Percentiles rank a stretch among this genome's conserved stretches.
These are phyloP conservation scores for Kalmanozyma brasiliensis DNA, from an alignment of 1,284 basidiomycete genomes.

Conservation along the genomic window DNA sequence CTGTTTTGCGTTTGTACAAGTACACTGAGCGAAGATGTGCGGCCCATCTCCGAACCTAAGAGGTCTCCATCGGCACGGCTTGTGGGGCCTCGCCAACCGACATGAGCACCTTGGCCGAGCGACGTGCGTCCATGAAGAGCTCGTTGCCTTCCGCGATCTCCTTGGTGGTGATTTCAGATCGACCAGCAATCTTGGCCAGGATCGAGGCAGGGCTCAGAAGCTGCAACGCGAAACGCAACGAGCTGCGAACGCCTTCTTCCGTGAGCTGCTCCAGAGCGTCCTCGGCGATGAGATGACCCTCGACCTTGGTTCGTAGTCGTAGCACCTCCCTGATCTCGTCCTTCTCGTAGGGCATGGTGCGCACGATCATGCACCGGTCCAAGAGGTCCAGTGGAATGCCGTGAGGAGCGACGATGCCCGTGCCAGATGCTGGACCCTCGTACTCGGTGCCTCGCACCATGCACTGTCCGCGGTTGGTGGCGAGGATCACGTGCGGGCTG, in stretches of 20 bases:
- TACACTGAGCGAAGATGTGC: slow-evolving; percentile 8
- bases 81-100: slow-evolving; percentile 17
- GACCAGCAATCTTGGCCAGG: slow-evolving; percentile 79
- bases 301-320: slow-evolving; percentile 84
- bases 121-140: slow-evolving; percentile 91
- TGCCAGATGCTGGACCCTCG: slow-evolving; percentile 67
- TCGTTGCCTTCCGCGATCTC: slow-evolving; percentile 86
- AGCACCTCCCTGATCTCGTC: slow-evolving; percentile 90
- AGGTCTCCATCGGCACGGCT: slow-evolving; percentile 50
- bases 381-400: slow-evolving; percentile 93
- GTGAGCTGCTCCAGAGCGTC: slow-evolving; percentile 85
- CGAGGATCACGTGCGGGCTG: slow-evolving; percentile 95
- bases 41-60: slow-evolving; percentile 5
- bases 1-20: slow-evolving; percentile 27
- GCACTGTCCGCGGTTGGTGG: slow-evolving; percentile 92
- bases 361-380: slow-evolving; percentile 96
- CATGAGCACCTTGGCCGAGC: slow-evolving; percentile 49
- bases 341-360: slow-evolving; percentile 84
- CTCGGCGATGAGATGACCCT: slow-evolving; percentile 81
- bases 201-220: slow-evolving; percentile 92
- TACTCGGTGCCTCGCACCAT: slow-evolving; percentile 86
- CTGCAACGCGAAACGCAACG: slow-evolving; percentile 89
- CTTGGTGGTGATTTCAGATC: slow-evolving; percentile 82
- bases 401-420: slow-evolving; percentile 88
- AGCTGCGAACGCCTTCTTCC: slow-evolving; percentile 83